These are phyloP conservation scores for Sporothrix inflata DNA, from an alignment of 2,329 filamentous ascomycete genomes.

Conservation along the genomic window DNA sequence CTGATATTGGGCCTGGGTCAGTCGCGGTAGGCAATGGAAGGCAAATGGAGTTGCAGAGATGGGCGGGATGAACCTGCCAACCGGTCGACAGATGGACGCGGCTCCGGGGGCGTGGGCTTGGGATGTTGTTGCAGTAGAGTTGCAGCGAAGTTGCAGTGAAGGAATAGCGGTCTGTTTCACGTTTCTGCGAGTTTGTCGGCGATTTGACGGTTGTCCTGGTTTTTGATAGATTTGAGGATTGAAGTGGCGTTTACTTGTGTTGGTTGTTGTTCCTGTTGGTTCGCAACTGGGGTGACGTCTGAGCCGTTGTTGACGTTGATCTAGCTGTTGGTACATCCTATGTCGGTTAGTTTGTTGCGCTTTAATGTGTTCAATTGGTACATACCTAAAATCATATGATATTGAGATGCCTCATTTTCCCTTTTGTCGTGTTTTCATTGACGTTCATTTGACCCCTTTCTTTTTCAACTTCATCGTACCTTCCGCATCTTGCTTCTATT, in stretches of 20 bases:
- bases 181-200: neutral
- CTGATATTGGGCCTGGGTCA: neutral
- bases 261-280: neutral
- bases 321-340: neutral
- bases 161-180: slow-evolving; percentile 1
- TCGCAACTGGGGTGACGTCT: neutral
- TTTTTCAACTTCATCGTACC: neutral
- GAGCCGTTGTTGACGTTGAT: neutral
- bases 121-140: neutral
- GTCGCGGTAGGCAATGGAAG: neutral
- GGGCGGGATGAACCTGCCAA: neutral
- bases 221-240: neutral
- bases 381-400: neutral
- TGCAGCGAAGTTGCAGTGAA: neutral
- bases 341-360: neutral
- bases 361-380: neutral
- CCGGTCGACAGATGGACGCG: neutral
- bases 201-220: neutral
- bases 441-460: neutral
- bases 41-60: neutral
- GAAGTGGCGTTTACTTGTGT: neutral
- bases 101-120: neutral
- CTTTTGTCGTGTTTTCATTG: neutral
- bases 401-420: neutral
- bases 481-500: neutral